Evolutionary conservation across 139 green algal species (phyloP), one percentile per base, ranked within the genome.

Genomic region (Zygnema cylindricum): DNA sequence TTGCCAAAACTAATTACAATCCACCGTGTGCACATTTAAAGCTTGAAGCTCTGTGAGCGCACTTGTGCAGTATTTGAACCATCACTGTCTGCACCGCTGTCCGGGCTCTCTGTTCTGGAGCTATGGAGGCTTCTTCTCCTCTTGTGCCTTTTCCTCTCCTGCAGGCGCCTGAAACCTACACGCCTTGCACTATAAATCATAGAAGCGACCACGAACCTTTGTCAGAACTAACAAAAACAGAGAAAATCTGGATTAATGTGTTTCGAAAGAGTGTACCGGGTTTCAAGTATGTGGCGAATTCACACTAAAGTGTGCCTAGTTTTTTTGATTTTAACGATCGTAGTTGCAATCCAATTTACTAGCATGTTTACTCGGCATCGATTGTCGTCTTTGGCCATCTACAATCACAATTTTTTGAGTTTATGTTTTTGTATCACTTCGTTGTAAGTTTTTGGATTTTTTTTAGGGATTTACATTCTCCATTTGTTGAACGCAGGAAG

Each of bases 191-290:
- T 40, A 69, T 89, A 30, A 40, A 23, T 11, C 88, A 81, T 21
- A 36, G 76, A n/a, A 82, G 43, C 1, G 77, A 41, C 38, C 35
- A 76, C 22, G 85, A 89, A 76, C 30, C 38, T 0, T 38, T 39
- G 1, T 57, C 35, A 30, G 22, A 89, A 63, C 25, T 35, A 22
- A 89, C 85, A 25, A 30, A 41, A 40, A 76, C 78, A 0, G 76
- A 86, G 39, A 82, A n/a, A 2, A 89, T 82, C 11, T 91, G 86
- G 86, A 76, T 91, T 36, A 82, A 91, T 35, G 82, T 91, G 3
- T 91, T 91, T 82, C 84, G 86, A 11, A 43, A 55, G 33, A 91
- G 86, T 55, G 87, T 91, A 69, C 84, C 86, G 16, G n/a, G 43
- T 22, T 91, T 91, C 43, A 84, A 63, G 86, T 91, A 39, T 55